Conservation (phyloP, 768 basidiomycete species). For the Serendipita vermifera region DNA sequence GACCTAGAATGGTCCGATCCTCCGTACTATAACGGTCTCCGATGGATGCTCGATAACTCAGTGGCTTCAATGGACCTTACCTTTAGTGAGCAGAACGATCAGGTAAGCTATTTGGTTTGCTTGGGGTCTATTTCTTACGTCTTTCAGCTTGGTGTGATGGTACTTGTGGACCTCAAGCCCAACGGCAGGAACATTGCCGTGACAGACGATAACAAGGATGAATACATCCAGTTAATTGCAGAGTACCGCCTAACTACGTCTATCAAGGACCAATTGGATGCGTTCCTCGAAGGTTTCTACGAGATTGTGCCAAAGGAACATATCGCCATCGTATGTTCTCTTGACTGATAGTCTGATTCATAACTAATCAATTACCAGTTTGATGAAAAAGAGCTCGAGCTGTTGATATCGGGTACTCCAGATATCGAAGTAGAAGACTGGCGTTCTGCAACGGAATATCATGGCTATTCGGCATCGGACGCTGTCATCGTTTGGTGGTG, state of each 20-base stretch:
- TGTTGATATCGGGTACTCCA: slow-evolving; percentile 93
- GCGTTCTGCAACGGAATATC: slow-evolving; percentile 85
- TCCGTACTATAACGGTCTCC: slow-evolving; percentile 93
- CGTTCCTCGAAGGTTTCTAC: slow-evolving; percentile 81
- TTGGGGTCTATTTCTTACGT: slow-evolving; percentile 10
- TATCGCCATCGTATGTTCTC: slow-evolving; percentile 64
- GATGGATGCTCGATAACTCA: slow-evolving; percentile 98
- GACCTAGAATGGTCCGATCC: slow-evolving; percentile 98
- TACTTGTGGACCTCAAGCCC: slow-evolving; percentile 75
- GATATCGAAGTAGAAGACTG: slow-evolving; percentile 98
- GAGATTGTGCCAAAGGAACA: slow-evolving; percentile 97
- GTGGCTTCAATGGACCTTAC: slow-evolving; percentile 74
- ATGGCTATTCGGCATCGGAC: slow-evolving; percentile 75
- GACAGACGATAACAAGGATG: slow-evolving; percentile 91
- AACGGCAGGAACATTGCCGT: slow-evolving; percentile 74
- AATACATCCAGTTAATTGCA: slow-evolving; percentile 91
- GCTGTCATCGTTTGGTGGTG: slow-evolving; percentile 99
- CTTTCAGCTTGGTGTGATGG: slow-evolving; percentile 74
- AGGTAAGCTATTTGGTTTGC: slow-evolving; percentile 42
- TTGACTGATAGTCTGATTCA: slow-evolving; percentile 8
- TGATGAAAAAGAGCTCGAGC: slow-evolving; percentile 87
- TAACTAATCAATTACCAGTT: slow-evolving; percentile 40
- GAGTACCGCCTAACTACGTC: slow-evolving; percentile 88
- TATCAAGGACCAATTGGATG: slow-evolving; percentile 91
- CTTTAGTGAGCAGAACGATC: slow-evolving; percentile 92